These are phyloP conservation scores for Tolypocladium endophyticum DNA, from an alignment of 2,329 filamentous ascomycete genomes.

Conservation along the genomic window DNA sequence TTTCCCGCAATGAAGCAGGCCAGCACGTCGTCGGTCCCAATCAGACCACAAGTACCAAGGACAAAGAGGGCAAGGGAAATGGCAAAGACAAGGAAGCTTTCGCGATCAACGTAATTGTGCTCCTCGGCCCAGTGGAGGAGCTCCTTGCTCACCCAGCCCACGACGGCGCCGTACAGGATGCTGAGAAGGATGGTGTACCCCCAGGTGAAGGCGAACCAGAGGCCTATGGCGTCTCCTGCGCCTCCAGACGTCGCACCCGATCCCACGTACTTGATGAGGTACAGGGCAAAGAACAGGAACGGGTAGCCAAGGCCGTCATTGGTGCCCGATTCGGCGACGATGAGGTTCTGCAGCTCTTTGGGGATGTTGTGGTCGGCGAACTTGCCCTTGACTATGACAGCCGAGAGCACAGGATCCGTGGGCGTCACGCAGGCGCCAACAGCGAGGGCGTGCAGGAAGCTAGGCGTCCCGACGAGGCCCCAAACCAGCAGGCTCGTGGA, in stretches of 20 bases:
- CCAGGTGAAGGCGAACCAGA: constrained; percentile 84
- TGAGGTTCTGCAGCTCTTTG: constrained; percentile 67
- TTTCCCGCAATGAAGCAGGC: constrained; percentile 92
- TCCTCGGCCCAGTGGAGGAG: constrained; percentile 77
- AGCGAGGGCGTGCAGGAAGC: constrained; percentile 68
- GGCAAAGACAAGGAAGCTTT: constrained; percentile 81
- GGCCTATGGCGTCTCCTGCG: constrained; percentile 54
- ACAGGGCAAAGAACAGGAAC: constrained; percentile 76
- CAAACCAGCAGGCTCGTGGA: constrained; percentile 69
- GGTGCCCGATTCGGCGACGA: constrained; percentile 72
- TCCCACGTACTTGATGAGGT: constrained; percentile 67
- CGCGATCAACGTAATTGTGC: constrained; percentile 70
- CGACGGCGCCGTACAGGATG: constrained; percentile 61
- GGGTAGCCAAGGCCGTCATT: constrained; percentile 88
- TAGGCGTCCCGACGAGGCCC: constrained; percentile 60
- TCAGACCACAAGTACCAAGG: constrained; percentile 73
- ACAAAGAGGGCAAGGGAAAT: constrained; percentile 81
- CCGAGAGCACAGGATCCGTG: constrained; percentile 79
- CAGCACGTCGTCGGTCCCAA: constrained; percentile 81
- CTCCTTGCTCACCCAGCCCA: constrained; percentile 75
- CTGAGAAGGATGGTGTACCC: constrained; percentile 74
- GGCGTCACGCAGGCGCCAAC: constrained; percentile 84
- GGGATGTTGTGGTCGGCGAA: constrained; percentile 90
- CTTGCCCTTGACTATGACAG: constrained; percentile 85
- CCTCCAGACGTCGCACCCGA: constrained; percentile 49